These are phyloP conservation scores for Pseudonitzschia multistriata DNA, from an alignment of 108 stramenopile species.

Conservation along the genomic window DNA sequence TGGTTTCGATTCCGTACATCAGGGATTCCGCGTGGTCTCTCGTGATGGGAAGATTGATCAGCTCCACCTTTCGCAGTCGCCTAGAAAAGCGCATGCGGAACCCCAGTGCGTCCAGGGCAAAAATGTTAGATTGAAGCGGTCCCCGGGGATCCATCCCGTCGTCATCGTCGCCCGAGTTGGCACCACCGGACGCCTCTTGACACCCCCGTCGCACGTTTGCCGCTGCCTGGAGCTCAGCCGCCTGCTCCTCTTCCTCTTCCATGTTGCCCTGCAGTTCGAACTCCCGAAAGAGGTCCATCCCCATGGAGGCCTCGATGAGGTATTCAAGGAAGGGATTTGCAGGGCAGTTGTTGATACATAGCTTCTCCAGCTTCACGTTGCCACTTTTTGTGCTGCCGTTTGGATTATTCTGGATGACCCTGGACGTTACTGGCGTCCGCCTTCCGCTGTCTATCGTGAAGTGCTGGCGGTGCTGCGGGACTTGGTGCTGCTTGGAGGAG, in stretches of 20 bases:
- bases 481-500: not conserved
- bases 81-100: constrained; percentile 18
- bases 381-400: not conserved
- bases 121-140: not conserved
- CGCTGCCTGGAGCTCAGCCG: not conserved
- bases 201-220: not conserved
- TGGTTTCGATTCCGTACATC: constrained; percentile 20
- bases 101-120: constrained; percentile 6
- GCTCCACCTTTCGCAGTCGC: constrained; percentile 8
- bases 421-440: not conserved
- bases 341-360: constrained; percentile 8
- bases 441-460: not conserved
- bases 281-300: constrained; percentile 13
- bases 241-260: constrained; percentile 4
- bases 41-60: constrained; percentile 13
- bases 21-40: constrained; percentile 15
- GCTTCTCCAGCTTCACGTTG: not conserved
- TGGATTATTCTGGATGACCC: not conserved
- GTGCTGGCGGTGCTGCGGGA: not conserved
- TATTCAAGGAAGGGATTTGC: constrained; percentile 8
- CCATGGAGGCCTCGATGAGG: constrained; percentile 12
- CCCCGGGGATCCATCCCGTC: not conserved
- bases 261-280: constrained; percentile 14
- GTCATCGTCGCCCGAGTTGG: not conserved
- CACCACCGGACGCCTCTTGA: too few relatives aligned